Conservation (phyloP, 352 stramenopile genomes). For the Globisporangium yorkense region DNA sequence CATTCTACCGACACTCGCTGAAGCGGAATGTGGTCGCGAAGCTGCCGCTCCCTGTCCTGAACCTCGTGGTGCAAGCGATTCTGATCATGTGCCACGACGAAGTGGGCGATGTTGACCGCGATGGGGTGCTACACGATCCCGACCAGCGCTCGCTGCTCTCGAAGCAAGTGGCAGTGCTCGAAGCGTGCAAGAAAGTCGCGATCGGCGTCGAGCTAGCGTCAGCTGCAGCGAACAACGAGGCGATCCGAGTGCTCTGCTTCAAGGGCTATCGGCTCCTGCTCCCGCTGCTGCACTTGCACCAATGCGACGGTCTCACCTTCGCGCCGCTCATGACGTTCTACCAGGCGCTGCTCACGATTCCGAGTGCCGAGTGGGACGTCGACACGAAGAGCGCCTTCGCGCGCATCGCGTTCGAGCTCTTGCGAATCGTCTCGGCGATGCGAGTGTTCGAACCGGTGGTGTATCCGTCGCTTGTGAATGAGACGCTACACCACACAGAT, state of each 20-base stretch:
- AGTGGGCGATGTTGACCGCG: slow-evolving; percentile 29
- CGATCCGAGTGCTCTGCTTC: slow-evolving; percentile 47
- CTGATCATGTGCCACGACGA: slow-evolving; percentile 52
- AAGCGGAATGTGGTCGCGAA: slow-evolving; percentile 33
- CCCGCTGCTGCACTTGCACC: slow-evolving; percentile 54
- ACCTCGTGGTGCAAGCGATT: slow-evolving; percentile 42
- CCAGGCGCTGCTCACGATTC: slow-evolving; percentile 28
- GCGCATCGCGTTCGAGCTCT: slow-evolving; percentile 58
- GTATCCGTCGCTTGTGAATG: slow-evolving; percentile 16
- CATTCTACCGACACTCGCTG: slow-evolving; percentile 60
- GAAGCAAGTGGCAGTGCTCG: slow-evolving; percentile 34
- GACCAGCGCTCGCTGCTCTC: slow-evolving; percentile 23
- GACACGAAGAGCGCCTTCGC: slow-evolving; percentile 45
- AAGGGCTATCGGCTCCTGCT: slow-evolving; percentile 66
- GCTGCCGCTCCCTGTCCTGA: slow-evolving; percentile 47
- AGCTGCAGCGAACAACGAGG: slow-evolving; percentile 38
- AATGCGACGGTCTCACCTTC: slow-evolving; percentile 35
- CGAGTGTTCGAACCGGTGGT: slow-evolving; percentile 15
- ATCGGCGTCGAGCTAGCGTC: slow-evolving; percentile 64
- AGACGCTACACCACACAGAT: slow-evolving; percentile 1
- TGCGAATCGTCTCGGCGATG: slow-evolving; percentile 29
- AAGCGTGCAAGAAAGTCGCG: slow-evolving; percentile 37
- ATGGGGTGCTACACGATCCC: slow-evolving; percentile 32
- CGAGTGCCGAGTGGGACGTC: slow-evolving; percentile 25
- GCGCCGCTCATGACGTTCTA: slow-evolving; percentile 48